A percentile compares a stretch with the other conserved stretches of the same genome.
Evolutionary conservation across 164 flowering plant genomes (phyloP).

Genomic region (Stephania cephalantha): DNA sequence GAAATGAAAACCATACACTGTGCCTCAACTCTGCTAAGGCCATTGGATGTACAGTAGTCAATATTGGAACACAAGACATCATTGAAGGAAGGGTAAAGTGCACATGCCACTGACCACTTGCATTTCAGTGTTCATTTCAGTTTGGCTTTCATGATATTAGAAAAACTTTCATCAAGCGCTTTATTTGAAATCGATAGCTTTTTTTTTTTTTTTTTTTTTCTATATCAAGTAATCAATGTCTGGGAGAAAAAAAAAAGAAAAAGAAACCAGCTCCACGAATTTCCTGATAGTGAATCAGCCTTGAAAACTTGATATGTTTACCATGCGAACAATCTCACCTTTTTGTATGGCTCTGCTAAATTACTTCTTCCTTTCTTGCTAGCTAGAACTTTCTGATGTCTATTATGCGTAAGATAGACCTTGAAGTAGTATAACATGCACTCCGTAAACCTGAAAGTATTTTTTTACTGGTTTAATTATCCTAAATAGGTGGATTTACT

Average conservation of each 20-base stretch:
- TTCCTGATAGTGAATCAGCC: background rate
- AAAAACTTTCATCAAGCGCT: background rate
- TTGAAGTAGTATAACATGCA: no score
- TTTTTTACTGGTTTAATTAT: no score
- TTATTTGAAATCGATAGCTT: background rate
- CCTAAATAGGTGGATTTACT: no score
- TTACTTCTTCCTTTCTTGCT: no score
- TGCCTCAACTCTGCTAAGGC: constrained; percentile 97
- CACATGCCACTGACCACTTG: background rate
- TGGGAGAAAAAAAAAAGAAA: no score
- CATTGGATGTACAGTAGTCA: constrained; percentile 93
- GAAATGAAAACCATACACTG: constrained; percentile 90
- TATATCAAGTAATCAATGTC: background rate
- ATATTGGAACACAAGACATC: constrained; percentile 85
- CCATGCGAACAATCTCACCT: background rate
- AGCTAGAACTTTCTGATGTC: no score
- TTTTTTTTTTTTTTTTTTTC: background rate
- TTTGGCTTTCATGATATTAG: background rate
- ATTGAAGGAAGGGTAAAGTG: constrained; percentile 81
- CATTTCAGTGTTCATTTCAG: background rate
- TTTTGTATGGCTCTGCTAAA: no score
- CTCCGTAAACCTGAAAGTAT: no score
- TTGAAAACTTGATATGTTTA: background rate
- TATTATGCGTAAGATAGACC: no score
- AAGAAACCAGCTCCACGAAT: background rate